Evolutionary conservation across 768 basidiomycete genomes (phyloP).

Genomic region (Pulveroboletus sp.): DNA sequence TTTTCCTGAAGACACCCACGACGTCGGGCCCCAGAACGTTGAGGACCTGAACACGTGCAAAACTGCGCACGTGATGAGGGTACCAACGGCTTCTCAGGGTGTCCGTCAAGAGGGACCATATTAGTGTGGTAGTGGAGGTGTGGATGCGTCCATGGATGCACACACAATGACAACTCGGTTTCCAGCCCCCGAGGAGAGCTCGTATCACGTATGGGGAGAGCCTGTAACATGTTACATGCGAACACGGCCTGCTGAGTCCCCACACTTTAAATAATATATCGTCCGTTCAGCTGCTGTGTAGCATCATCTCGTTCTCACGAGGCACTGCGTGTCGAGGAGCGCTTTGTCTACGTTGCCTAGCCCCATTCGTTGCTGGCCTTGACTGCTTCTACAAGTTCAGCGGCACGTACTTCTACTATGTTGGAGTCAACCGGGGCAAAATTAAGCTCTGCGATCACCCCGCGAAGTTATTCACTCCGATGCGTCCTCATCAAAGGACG

Average conservation of each 20-base stretch:
- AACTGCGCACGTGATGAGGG: slow-evolving; percentile 68
- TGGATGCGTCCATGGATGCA: slow-evolving; percentile 5
- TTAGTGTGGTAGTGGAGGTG: too few relatives aligned
- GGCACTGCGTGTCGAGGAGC: too few relatives aligned
- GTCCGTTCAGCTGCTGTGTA: too few relatives aligned
- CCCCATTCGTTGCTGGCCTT: background rate
- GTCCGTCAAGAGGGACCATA: slow-evolving; percentile 30
- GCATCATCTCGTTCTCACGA: too few relatives aligned
- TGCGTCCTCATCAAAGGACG: slow-evolving; percentile 4
- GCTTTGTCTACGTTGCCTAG: too few relatives aligned
- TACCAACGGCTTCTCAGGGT: slow-evolving; percentile 53
- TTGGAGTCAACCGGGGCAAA: slow-evolving; percentile 11
- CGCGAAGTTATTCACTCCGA: slow-evolving; percentile 5
- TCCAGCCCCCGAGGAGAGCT: too few relatives aligned
- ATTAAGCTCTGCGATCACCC: slow-evolving; percentile 13
- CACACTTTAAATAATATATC: too few relatives aligned
- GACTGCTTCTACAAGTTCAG: slow-evolving; percentile 14
- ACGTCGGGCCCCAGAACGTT: slow-evolving; percentile 74
- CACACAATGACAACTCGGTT: slow-evolving; percentile 60
- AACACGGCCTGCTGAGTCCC: too few relatives aligned
- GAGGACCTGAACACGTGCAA: slow-evolving; percentile 67
- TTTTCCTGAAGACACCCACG: slow-evolving; percentile 75
- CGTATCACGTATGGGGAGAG: too few relatives aligned
- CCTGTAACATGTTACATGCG: too few relatives aligned
- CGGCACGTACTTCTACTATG: slow-evolving; percentile 8